These are phyloP conservation scores for Corinectria fuckeliana DNA, from an alignment of 2,329 filamentous ascomycete genomes.

Conservation along the genomic window DNA sequence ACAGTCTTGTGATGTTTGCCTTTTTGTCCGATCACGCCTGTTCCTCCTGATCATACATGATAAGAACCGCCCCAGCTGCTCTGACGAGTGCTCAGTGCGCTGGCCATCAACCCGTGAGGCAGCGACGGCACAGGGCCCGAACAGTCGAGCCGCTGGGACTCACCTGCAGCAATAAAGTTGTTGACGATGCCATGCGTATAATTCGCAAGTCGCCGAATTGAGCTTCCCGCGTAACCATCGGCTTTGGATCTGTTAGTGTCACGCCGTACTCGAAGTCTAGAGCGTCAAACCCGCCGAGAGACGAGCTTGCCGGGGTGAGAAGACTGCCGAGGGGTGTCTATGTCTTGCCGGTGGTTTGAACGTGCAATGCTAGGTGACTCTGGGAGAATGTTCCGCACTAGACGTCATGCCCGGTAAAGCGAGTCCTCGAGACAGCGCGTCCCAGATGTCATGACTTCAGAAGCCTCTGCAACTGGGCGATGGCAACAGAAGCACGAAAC, in stretches of 20 bases:
- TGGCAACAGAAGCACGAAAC: neutral
- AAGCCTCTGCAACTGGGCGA: constrained; percentile 11
- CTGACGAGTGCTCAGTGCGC: constrained; percentile 96
- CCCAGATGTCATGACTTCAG: constrained; percentile 92
- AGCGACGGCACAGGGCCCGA: constrained; percentile 94
- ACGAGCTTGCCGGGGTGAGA: constrained; percentile 92
- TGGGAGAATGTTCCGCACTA: constrained; percentile 99
- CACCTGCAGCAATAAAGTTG: constrained; percentile 95
- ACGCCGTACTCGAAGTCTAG: constrained; percentile 99
- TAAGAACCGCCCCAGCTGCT: constrained; percentile 93
- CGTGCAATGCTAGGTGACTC: constrained; percentile 92
- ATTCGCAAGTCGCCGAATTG: constrained; percentile 99
- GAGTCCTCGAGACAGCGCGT: constrained; percentile 87
- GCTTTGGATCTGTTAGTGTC: constrained; percentile 92
- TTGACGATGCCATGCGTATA: constrained; percentile 98
- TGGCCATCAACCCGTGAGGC: constrained; percentile 96
- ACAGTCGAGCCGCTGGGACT: constrained; percentile 97
- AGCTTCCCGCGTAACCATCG: constrained; percentile 98
- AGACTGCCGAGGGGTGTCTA: constrained; percentile 89
- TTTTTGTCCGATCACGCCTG: constrained; percentile 85
- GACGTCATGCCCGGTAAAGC: constrained; percentile 96
- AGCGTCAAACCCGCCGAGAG: constrained; percentile 70
- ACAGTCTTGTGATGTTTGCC: constrained; percentile 89
- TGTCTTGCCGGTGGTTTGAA: constrained; percentile 89
- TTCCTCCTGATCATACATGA: constrained; percentile 95